phyloP scores from a whole-genome alignment of 1,139 yeast genomes.

The Geotrichum macrosporum region DNA sequence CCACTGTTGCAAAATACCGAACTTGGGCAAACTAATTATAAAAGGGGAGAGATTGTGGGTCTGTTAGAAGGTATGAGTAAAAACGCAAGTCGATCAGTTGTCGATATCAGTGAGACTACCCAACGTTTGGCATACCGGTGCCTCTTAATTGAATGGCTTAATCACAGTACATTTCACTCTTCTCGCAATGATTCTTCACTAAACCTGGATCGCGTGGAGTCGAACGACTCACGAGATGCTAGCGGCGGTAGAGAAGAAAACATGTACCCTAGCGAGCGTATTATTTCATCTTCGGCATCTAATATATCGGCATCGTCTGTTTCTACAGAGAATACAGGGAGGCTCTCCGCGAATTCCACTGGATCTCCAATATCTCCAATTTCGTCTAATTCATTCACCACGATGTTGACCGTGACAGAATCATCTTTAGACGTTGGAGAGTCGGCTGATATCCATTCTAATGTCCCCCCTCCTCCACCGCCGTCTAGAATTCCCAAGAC shows the following conservation, averaged over 20 bases:
- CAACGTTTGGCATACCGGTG: slow-evolving; percentile 61
- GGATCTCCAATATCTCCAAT: slow-evolving; percentile 14
- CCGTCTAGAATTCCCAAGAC: slow-evolving; percentile 10
- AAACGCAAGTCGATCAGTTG: slow-evolving; percentile 18
- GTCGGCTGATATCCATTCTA: background rate
- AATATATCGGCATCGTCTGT: background rate
- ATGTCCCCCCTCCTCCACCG: slow-evolving; percentile 19
- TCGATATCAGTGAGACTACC: slow-evolving; percentile 40
- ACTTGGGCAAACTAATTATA: slow-evolving; percentile 49
- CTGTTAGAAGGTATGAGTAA: slow-evolving; percentile 47
- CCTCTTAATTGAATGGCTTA: slow-evolving; percentile 55
- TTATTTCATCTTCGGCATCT: background rate
- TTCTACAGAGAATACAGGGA: slow-evolving; percentile 1
- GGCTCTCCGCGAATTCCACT: slow-evolving; percentile 7
- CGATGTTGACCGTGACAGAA: background rate
- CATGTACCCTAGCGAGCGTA: background rate
- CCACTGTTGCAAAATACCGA: slow-evolving; percentile 63
- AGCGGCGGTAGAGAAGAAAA: background rate
- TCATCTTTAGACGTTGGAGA: background rate
- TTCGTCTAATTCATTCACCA: slow-evolving; percentile 5
- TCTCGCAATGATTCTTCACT: background rate
- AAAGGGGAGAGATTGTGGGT: slow-evolving; percentile 50
- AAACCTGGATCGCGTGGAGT: background rate
- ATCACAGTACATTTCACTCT: slow-evolving; percentile 21
- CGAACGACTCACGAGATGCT: background rate